phyloP scores from a whole-genome alignment of 257 asterid genomes.

The Cordia subcordata region DNA sequence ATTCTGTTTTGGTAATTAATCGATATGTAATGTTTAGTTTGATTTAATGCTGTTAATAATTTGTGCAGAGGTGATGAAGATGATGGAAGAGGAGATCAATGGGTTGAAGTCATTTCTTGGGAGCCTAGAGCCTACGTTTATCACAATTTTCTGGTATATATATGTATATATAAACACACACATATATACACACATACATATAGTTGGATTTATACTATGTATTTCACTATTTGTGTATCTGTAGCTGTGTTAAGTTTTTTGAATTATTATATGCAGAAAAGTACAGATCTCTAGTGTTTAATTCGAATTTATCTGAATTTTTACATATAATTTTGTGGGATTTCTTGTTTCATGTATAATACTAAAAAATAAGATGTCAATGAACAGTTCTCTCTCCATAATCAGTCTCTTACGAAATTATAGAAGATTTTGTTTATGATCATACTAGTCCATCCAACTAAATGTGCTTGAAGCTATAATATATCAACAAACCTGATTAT shows the following conservation, averaged over 20 bases:
- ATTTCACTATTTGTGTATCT: not conserved
- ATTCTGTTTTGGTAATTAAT: not conserved
- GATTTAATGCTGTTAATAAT: not conserved
- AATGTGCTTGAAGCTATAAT: no score
- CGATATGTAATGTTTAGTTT: conserved; percentile 8
- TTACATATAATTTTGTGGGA: no score
- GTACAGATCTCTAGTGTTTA: no score
- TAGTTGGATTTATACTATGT: no score
- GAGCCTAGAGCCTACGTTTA: conserved; percentile 87
- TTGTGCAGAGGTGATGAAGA: conserved; percentile 42
- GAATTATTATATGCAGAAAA: no score
- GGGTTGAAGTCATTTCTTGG: conserved; percentile 94
- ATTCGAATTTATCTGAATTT: no score
- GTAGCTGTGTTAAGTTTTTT: no score
- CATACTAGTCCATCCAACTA: not conserved
- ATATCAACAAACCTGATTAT: no score
- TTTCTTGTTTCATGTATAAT: no score
- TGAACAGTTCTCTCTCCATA: not conserved
- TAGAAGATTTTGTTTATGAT: not conserved
- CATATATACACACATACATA: no score
- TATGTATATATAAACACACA: not conserved
- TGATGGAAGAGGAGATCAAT: conserved; percentile 60
- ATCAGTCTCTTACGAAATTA: not conserved
- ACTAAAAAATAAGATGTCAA: not conserved
- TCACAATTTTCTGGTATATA: conserved; percentile 75